A percentile compares a stretch with the other conserved stretches of the same genome.
These are phyloP conservation scores for Schwanniomyces yamadae DNA, from an alignment of 805 yeast genomes.

Conservation along the genomic window DNA sequence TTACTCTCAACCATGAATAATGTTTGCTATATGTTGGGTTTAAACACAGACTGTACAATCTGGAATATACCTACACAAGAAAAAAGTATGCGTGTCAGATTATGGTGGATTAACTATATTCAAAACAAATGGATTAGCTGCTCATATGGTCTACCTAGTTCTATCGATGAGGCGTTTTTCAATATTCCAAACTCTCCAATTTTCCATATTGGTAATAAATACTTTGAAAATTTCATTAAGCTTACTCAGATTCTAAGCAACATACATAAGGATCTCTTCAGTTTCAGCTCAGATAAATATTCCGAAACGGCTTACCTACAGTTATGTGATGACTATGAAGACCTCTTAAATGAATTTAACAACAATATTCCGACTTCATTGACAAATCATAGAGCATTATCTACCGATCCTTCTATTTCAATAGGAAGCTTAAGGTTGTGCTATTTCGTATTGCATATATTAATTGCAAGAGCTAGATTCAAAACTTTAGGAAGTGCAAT, in stretches of 20 bases:
- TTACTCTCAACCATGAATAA: background rate
- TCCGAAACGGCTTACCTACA: background rate
- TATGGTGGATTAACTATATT: background rate
- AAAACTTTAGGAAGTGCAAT: background rate
- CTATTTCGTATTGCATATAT: background rate
- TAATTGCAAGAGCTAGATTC: background rate
- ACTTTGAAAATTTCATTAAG: background rate
- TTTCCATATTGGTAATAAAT: background rate
- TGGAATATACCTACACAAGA: background rate
- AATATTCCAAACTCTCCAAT: background rate
- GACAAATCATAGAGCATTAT: background rate
- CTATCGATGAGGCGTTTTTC: background rate
- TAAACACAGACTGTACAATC: background rate
- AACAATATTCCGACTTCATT: background rate
- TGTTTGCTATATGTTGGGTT: background rate
- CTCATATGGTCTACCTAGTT: background rate
- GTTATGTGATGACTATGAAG: conserved; percentile 1
- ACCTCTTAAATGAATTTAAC: background rate
- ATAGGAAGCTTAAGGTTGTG: background rate
- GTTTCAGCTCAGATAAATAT: background rate
- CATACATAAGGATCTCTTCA: background rate
- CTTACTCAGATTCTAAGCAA: background rate
- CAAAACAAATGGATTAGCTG: background rate
- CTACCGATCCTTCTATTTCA: background rate
- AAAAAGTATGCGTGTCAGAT: background rate